Evolutionary conservation across 192 early-diverging fungal species (phyloP).

Genomic region (Geosiphon pyriformis): DNA sequence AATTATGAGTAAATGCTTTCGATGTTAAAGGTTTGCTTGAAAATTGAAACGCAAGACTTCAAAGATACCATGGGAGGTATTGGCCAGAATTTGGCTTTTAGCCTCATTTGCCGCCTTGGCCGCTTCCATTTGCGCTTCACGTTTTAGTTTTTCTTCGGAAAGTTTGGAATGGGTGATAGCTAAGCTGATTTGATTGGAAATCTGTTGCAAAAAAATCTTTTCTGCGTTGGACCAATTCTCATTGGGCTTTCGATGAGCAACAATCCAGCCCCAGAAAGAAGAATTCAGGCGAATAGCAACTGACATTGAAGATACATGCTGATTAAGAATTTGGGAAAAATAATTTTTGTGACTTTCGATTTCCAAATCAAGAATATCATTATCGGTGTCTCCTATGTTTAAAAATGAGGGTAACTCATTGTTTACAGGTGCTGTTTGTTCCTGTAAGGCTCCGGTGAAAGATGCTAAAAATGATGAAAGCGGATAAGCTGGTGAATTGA

Average conservation of each 20-base stretch:
- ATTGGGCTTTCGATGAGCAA: constrained; percentile 26
- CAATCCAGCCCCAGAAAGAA: constrained; percentile 40
- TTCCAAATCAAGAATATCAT: not conserved
- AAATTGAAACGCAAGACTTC: not conserved
- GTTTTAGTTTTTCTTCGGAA: constrained; percentile 34
- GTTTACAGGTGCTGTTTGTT: too few relatives aligned
- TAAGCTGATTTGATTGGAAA: too few relatives aligned
- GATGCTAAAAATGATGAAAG: too few relatives aligned
- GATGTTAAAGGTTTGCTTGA: too few relatives aligned
- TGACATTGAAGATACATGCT: constrained; percentile 29
- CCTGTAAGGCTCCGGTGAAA: too few relatives aligned
- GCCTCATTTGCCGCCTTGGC: constrained; percentile 38
- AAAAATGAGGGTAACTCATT: not conserved
- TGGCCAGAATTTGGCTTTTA: constrained; percentile 38
- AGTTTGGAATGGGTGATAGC: constrained; percentile 37
- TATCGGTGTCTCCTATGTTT: not conserved
- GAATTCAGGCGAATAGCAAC: constrained; percentile 30
- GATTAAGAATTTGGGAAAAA: constrained; percentile 27
- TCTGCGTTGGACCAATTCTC: too few relatives aligned
- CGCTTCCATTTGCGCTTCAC: constrained; percentile 38
- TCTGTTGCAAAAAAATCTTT: constrained; percentile 39
- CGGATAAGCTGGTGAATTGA: too few relatives aligned
- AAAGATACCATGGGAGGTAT: constrained; percentile 33
- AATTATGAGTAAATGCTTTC: not conserved
- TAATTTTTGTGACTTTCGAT: constrained; percentile 7